Evolutionary conservation across 768 basidiomycete species (phyloP), one percentile per base, ranked within the genome.

Genomic region (Auricularia sp.): DNA sequence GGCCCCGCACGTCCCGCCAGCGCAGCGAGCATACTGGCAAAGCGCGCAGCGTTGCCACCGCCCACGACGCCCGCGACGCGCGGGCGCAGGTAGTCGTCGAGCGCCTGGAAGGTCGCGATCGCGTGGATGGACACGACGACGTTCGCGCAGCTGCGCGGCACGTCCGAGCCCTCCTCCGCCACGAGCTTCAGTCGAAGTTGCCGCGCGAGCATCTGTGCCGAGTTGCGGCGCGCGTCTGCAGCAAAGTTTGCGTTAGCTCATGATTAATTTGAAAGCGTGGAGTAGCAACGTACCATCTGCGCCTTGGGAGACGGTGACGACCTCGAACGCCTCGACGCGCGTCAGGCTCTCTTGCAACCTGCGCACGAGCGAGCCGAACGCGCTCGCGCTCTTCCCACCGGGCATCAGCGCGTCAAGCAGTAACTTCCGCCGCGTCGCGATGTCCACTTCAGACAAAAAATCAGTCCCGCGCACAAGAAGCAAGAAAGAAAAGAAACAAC

Each of bases 121-220:
- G 95, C 96, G 72, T 98, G 96, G 67, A 98, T 98, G 6, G 95
- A 98, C 24, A 98, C 92, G 45, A 94, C 92, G 71, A 98, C 91
- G 69, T 92, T 94, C 16, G 72, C 71, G 63, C 76, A 77, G 71
- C 89, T 89, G 64, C 88, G 86, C 18, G 97, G 96, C 24, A 96
- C 83, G 68, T 94, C 94, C 0, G 90, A 85, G 39, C 90, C 92
- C 63, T 97, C 93, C 10, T 88, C 88, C 1, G 94, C 93, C n/a
- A 92, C 82, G 16, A 99, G 78, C 24, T 92, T 88, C 13, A 98
- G 84, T 10, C 94, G 89, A 56, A 99, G 78, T 70, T 96, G 94
- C 33, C 95, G 87, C 6, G 92, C 94, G n/a, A 98, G 83, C 67
- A 96, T 79, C 1, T 93, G 90, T 0, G 94, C 90, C 0, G 94